phyloP scores from a whole-genome alignment of 2,329 filamentous ascomycete species.

The Colletotrichum liriopes region DNA sequence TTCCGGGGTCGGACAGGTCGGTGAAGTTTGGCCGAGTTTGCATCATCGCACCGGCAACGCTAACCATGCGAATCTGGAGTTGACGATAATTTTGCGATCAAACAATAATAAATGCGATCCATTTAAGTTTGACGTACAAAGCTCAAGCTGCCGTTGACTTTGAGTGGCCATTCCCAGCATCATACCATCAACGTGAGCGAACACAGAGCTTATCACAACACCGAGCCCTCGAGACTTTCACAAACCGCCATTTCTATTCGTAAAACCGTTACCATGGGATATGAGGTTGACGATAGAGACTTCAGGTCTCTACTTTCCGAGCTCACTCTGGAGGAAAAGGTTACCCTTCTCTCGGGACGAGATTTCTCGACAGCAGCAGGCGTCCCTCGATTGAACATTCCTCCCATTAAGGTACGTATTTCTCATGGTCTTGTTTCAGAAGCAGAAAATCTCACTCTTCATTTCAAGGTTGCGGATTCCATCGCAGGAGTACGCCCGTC shows the following conservation, averaged over 20 bases:
- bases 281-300: constrained; percentile 26
- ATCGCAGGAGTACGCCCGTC: constrained; percentile 43
- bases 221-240: not conserved
- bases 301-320: constrained; percentile 32
- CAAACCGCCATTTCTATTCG: not conserved
- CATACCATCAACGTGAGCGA: not conserved
- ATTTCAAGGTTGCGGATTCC: constrained; percentile 40
- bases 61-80: not conserved
- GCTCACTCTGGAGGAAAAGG: constrained; percentile 37
- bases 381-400: constrained; percentile 38
- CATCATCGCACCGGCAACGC: constrained; percentile 1
- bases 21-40: constrained; percentile 22
- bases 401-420: constrained; percentile 32
- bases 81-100: constrained; percentile 12
- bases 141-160: not conserved
- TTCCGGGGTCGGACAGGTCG: constrained; percentile 37
- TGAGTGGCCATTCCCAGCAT: not conserved
- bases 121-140: not conserved
- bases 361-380: constrained; percentile 44
- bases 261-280: constrained; percentile 11
- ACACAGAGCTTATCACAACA: not conserved
- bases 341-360: constrained; percentile 37
- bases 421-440: not conserved
- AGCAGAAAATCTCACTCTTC: not conserved
- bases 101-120: not conserved